These are phyloP conservation scores for Pythium utonaiense DNA, from an alignment of 352 stramenopile genomes.

Conservation along the genomic window DNA sequence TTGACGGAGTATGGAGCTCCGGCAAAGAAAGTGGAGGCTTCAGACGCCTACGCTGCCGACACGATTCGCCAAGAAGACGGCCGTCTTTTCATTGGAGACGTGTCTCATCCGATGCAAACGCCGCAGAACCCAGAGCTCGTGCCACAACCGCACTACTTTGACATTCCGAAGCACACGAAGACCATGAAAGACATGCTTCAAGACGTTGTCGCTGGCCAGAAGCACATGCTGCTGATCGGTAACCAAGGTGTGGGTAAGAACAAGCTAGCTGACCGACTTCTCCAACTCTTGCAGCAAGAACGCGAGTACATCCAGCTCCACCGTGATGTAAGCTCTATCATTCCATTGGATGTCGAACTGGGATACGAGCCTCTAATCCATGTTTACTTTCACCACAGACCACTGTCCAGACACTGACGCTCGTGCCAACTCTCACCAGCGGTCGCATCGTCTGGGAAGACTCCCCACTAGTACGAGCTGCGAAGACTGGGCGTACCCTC, in stretches of 20 bases:
- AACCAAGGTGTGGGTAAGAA: constrained; percentile 96
- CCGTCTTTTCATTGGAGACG: constrained; percentile 53
- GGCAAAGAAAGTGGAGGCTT: not conserved
- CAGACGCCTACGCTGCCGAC: constrained; percentile 14
- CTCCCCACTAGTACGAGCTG: constrained; percentile 93
- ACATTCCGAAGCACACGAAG: constrained; percentile 86
- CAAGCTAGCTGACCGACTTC: constrained; percentile 89
- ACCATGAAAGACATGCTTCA: constrained; percentile 88
- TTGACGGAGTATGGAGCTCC: constrained; percentile 47
- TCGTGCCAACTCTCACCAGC: constrained; percentile 84
- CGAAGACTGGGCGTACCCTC: constrained; percentile 87
- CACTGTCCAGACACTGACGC: constrained; percentile 92
- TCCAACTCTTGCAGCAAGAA: constrained; percentile 90
- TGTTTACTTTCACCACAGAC: constrained; percentile 53
- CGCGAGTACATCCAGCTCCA: constrained; percentile 97
- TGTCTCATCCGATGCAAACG: constrained; percentile 51
- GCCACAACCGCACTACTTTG: constrained; percentile 86
- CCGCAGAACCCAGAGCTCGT: constrained; percentile 73
- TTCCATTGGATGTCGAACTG: not conserved
- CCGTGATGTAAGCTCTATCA: constrained; percentile 73
- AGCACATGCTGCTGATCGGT: constrained; percentile 91
- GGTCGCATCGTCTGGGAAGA: constrained; percentile 91
- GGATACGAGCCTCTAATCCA: not conserved
- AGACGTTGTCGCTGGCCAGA: constrained; percentile 83
- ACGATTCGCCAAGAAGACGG: constrained; percentile 42